Evolutionary conservation across 306 rosid species (phyloP).

Genomic region (Cicer chorassanicum): DNA sequence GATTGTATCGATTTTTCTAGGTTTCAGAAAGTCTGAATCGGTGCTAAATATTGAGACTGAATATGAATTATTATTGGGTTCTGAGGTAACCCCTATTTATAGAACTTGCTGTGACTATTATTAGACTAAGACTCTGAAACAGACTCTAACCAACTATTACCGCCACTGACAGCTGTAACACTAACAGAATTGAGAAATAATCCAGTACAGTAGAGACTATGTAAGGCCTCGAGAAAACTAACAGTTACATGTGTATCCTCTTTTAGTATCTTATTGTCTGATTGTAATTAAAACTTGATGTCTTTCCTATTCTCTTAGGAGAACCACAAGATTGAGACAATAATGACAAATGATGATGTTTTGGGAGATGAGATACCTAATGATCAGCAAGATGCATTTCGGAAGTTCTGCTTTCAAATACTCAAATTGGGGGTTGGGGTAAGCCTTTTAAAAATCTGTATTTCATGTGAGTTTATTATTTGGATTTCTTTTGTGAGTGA

Average conservation of each 20-base stretch:
- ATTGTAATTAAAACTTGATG: slow-evolving; percentile 29
- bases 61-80: slow-evolving; percentile 2
- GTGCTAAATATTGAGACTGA: background rate
- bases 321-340: slow-evolving; percentile 56
- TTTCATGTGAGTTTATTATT: slow-evolving; percentile 3
- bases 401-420: slow-evolving; percentile 86
- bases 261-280: background rate
- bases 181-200: background rate
- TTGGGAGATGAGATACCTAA: slow-evolving; percentile 95
- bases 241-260: background rate
- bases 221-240: background rate
- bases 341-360: slow-evolving; percentile 94
- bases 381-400: slow-evolving; percentile 87
- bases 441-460: slow-evolving; percentile 48
- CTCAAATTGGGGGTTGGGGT: slow-evolving; percentile 81
- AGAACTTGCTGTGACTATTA: background rate
- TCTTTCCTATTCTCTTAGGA: slow-evolving; percentile 57
- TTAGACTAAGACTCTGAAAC: background rate
- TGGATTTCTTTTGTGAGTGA: slow-evolving; percentile 20
- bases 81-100: background rate
- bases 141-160: slow-evolving; percentile 8
- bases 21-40: background rate
- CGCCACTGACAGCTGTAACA: background rate
- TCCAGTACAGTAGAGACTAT: background rate
- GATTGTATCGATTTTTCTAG: background rate